Conservation (phyloP, 2,329 filamentous ascomycete genomes). For the Lecanicillium sp. region DNA sequence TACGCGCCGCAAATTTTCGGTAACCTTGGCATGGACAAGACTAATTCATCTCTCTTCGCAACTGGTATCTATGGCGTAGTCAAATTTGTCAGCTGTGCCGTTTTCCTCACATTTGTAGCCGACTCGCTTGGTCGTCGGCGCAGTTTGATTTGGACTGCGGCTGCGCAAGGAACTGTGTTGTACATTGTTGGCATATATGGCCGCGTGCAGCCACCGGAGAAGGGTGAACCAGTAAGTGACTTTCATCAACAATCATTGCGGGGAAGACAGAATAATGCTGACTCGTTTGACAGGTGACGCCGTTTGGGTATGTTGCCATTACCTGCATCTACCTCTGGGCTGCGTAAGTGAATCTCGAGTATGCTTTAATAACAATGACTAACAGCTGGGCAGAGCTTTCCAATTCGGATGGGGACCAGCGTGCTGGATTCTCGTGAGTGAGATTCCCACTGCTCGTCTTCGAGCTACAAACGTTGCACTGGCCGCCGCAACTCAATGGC, state of each 20-base stretch:
- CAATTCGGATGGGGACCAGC: conserved; percentile 64
- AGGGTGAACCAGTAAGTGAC: conserved; percentile 33
- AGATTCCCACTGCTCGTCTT: conserved; percentile 61
- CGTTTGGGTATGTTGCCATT: conserved; percentile 62
- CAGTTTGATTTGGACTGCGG: conserved; percentile 55
- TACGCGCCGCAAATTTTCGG: conserved; percentile 63
- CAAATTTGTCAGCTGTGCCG: conserved; percentile 55
- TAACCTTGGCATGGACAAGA: conserved; percentile 51
- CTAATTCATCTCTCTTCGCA: conserved; percentile 55
- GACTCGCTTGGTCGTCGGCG: conserved; percentile 59
- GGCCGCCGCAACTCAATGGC: conserved; percentile 61
- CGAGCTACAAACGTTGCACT: conserved; percentile 60
- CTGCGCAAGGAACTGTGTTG: conserved; percentile 54
- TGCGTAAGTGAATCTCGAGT: conserved; percentile 22
- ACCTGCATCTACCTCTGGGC: conserved; percentile 68
- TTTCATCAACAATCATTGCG: background rate
- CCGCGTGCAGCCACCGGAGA: conserved; percentile 48
- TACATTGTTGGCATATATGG: conserved; percentile 66
- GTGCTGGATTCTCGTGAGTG: conserved; percentile 62
- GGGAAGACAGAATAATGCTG: background rate
- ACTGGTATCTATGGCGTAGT: conserved; percentile 68
- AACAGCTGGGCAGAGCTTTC: conserved; percentile 40
- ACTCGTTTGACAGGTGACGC: conserved; percentile 34
- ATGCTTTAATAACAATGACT: background rate
- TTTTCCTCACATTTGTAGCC: conserved; percentile 58